Conservation (phyloP, 805 yeast species). For the Candida gorgasii region DNA sequence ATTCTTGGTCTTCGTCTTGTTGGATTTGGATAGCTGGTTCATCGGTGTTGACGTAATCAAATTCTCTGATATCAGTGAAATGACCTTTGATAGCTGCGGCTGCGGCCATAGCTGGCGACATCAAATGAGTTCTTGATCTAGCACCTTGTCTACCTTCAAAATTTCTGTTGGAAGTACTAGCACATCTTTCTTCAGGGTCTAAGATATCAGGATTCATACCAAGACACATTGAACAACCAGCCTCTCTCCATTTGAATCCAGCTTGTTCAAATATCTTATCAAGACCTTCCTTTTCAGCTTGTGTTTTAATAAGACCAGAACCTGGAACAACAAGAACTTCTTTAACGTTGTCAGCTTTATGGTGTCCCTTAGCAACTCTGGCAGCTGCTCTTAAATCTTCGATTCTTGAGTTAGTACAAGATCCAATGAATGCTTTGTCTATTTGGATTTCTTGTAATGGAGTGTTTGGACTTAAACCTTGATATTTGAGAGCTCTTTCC, state of each 20-base stretch:
- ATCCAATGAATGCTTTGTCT: conserved; percentile 96
- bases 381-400: conserved; percentile 98
- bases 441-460: conserved; percentile 72
- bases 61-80: conserved; percentile 87
- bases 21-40: conserved; percentile 60
- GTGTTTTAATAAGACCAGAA: conserved; percentile 89
- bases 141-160: conserved; percentile 99
- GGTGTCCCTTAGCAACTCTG: conserved; percentile 83
- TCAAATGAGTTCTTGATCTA: conserved; percentile 88
- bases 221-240: conserved; percentile 99
- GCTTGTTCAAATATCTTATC: conserved; percentile 89
- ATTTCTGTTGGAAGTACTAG: conserved; percentile 97
- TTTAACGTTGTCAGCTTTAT: conserved; percentile 78
- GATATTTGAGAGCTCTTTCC: conserved; percentile 88
- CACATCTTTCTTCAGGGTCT: conserved; percentile 95
- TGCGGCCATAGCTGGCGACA: conserved; percentile 99
- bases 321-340: conserved; percentile 95
- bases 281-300: conserved; percentile 94
- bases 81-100: conserved; percentile 95
- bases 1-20: conserved; percentile 51
- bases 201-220: conserved; percentile 99
- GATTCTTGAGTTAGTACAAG: conserved; percentile 96
- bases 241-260: conserved; percentile 99
- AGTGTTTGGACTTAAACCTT: conserved; percentile 85
- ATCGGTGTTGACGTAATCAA: conserved; percentile 56